A percentile compares a stretch with the other conserved stretches of the same genome.
phyloP scores from a whole-genome alignment of 495 filamentous ascomycete species.

The Lasiosphaeriaceae sp. region DNA sequence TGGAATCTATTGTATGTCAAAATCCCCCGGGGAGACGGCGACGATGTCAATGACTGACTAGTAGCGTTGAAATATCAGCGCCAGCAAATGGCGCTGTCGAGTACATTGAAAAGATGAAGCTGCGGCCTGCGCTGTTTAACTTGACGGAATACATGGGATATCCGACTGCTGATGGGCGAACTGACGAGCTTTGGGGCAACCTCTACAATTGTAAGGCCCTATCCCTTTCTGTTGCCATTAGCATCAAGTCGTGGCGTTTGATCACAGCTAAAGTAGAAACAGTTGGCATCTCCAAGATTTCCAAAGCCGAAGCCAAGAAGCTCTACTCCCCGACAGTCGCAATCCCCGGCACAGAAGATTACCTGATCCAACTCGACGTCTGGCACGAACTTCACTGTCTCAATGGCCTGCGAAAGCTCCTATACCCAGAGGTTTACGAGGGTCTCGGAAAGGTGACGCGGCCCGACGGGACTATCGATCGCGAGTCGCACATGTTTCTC shows the following conservation, averaged over 20 bases:
- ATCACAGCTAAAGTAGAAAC: not conserved
- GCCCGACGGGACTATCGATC: slow-evolving; percentile 6
- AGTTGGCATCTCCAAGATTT: slow-evolving; percentile 15
- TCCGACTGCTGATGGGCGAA: slow-evolving; percentile 3
- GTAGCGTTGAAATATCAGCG: not conserved
- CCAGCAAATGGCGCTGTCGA: slow-evolving; percentile 12
- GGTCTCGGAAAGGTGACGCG: not conserved
- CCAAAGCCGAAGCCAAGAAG: slow-evolving; percentile 2
- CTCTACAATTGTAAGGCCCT: slow-evolving; percentile 9
- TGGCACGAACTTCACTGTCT: slow-evolving; percentile 26
- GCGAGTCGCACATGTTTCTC: slow-evolving; percentile 1
- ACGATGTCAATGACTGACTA: too few species aligned
- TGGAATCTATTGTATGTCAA: slow-evolving; percentile 1
- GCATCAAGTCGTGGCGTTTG: too few species aligned
- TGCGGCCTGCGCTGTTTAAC: slow-evolving; percentile 9
- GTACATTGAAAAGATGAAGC: slow-evolving; percentile 5
- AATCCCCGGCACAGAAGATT: slow-evolving; percentile 12
- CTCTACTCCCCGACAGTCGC: slow-evolving; percentile 1
- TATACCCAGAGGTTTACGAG: slow-evolving; percentile 7
- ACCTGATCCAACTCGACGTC: slow-evolving; percentile 24
- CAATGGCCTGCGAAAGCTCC: slow-evolving; percentile 11
- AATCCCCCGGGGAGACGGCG: too few species aligned
- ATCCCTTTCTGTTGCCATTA: not conserved
- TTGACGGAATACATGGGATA: slow-evolving; percentile 11
- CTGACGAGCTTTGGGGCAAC: slow-evolving; percentile 8